phyloP scores from a whole-genome alignment of 495 filamentous ascomycete species.

The Peziza echinospora region DNA sequence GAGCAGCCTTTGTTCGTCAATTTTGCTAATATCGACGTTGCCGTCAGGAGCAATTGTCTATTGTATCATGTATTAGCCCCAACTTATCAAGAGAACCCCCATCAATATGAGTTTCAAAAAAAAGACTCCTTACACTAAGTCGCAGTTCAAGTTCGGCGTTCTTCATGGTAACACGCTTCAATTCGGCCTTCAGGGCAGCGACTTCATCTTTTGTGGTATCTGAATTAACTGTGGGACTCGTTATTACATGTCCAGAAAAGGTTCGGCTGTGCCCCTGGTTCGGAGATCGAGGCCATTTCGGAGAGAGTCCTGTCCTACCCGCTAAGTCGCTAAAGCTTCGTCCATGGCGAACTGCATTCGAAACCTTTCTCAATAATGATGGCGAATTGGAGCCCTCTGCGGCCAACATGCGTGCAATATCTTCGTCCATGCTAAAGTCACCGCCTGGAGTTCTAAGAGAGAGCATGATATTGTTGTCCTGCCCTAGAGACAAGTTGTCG shows the following conservation, averaged over 20 bases:
- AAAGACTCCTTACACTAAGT: conserved; percentile 26
- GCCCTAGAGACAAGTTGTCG: too few species aligned
- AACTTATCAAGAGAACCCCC: conserved; percentile 10
- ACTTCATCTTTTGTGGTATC: conserved; percentile 45
- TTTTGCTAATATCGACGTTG: conserved; percentile 50
- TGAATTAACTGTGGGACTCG: conserved; percentile 47
- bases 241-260: conserved; percentile 36
- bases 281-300: conserved; percentile 52
- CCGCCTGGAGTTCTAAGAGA: conserved; percentile 28
- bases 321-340: conserved; percentile 55
- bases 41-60: conserved; percentile 53
- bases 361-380: conserved; percentile 68
- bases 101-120: too few species aligned
- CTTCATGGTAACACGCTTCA: conserved; percentile 58
- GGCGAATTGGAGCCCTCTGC: conserved; percentile 42
- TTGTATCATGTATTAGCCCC: conserved; percentile 6
- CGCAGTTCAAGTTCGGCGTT: conserved; percentile 63
- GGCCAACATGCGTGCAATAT: conserved; percentile 59
- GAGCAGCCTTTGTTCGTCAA: conserved; percentile 84
- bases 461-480: too few species aligned
- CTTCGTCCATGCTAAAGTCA: conserved; percentile 78
- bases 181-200: conserved; percentile 47
- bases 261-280: conserved; percentile 41
- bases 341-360: conserved; percentile 83
- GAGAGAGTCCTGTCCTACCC: conserved; percentile 9